phyloP scores from a whole-genome alignment of 1,284 basidiomycete genomes.

The Ceratobasidium theobromae region DNA sequence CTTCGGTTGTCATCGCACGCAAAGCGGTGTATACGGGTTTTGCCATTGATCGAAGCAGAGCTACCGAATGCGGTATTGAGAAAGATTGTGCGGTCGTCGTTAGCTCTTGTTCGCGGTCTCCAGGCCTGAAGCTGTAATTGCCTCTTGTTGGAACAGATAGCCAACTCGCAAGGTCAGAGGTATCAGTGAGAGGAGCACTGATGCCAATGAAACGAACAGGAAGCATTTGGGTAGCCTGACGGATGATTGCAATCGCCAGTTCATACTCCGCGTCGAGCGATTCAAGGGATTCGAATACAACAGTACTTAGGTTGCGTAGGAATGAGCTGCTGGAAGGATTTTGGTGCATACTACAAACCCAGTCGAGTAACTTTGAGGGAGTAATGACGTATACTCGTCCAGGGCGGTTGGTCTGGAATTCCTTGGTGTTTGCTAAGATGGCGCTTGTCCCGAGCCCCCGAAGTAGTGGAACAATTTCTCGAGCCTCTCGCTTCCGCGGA shows the following conservation, averaged over 20 bases:
- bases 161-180: conserved; percentile 81
- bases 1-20: conserved; percentile 47
- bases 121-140: conserved; percentile 76
- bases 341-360: not conserved
- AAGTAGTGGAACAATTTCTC: conserved; percentile 22
- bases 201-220: conserved; percentile 79
- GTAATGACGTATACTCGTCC: conserved; percentile 6
- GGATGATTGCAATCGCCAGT: conserved; percentile 70
- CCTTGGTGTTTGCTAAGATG: conserved; percentile 10
- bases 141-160: conserved; percentile 53
- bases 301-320: conserved; percentile 57
- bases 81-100: conserved; percentile 73
- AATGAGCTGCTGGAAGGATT: conserved; percentile 4
- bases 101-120: conserved; percentile 81
- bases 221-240: conserved; percentile 59
- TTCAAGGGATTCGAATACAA: conserved; percentile 87
- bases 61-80: conserved; percentile 82
- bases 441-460: conserved; percentile 39
- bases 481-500: conserved; percentile 36
- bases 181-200: conserved; percentile 77
- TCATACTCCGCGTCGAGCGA: conserved; percentile 84
- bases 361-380: conserved; percentile 16
- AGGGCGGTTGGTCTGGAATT: not conserved
- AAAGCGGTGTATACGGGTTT: conserved; percentile 79
- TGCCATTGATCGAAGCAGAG: conserved; percentile 88